These are phyloP conservation scores for Phylloporus rhodoxanthus DNA, from an alignment of 768 basidiomycete species.

Conservation along the genomic window DNA sequence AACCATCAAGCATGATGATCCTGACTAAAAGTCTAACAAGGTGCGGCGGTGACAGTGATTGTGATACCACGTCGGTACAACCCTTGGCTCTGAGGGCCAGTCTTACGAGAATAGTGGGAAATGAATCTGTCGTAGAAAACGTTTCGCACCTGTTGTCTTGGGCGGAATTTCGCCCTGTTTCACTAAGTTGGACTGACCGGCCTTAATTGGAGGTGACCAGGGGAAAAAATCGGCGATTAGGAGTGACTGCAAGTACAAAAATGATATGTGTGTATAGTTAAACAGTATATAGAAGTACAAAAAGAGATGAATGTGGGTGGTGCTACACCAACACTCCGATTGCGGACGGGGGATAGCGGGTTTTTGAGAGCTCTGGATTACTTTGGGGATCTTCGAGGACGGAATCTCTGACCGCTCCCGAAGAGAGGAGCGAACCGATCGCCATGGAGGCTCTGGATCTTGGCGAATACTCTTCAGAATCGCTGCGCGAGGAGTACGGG, in stretches of 20 bases:
- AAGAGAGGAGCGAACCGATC: constrained; percentile 67
- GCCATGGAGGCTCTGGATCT: constrained; percentile 72
- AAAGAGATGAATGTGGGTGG: too few relatives aligned
- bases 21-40: constrained; percentile 25
- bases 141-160: not conserved
- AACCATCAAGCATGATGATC: constrained; percentile 13
- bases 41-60: not conserved
- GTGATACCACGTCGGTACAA: constrained; percentile 11
- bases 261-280: constrained; percentile 15
- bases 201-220: not conserved
- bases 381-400: constrained; percentile 24
- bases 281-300: constrained; percentile 23
- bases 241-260: constrained; percentile 16
- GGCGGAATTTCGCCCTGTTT: not conserved
- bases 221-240: constrained; percentile 13
- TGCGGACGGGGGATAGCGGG: constrained; percentile 14
- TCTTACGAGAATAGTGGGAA: constrained; percentile 9
- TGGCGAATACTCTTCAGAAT: constrained; percentile 65
- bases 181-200: constrained; percentile 5
- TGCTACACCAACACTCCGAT: constrained; percentile 22
- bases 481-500: constrained; percentile 65
- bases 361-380: constrained; percentile 13
- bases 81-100: constrained; percentile 8
- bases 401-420: constrained; percentile 31
- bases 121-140: constrained; percentile 8